Evolutionary conservation across 352 stramenopile genomes (phyloP).

Genomic region (Globisporangium cederbergense): DNA sequence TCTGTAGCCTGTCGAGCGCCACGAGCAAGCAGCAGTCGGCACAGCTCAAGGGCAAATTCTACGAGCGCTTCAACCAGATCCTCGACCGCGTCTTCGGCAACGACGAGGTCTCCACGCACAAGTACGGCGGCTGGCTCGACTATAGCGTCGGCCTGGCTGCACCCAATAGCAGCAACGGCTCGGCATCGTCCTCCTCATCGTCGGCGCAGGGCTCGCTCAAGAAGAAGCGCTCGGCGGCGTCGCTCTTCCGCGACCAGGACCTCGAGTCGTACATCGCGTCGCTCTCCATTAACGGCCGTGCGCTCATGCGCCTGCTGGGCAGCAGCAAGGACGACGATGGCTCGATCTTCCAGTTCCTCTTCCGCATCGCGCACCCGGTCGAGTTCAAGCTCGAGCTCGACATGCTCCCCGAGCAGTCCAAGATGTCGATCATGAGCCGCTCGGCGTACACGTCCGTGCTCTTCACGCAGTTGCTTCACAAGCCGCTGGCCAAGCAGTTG

Average conservation of each 20-base stretch:
- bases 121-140: constrained; percentile 81
- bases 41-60: constrained; percentile 78
- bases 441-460: constrained; percentile 61
- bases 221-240: constrained; percentile 35
- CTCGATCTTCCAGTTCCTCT: constrained; percentile 81
- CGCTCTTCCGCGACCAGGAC: constrained; percentile 41
- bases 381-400: constrained; percentile 82
- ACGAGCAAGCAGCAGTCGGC: constrained; percentile 74
- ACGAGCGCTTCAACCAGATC: constrained; percentile 85
- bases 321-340: constrained; percentile 60
- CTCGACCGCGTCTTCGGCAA: constrained; percentile 75
- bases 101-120: constrained; percentile 72
- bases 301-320: constrained; percentile 56
- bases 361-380: constrained; percentile 67
- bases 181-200: neutral
- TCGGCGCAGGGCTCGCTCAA: constrained; percentile 28
- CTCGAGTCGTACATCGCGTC: constrained; percentile 50
- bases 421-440: constrained; percentile 67
- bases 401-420: constrained; percentile 78
- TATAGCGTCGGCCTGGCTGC: constrained; percentile 54
- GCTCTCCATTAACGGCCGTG: constrained; percentile 45
- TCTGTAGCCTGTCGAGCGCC: constrained; percentile 32
- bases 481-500: constrained; percentile 72
- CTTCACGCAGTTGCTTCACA: constrained; percentile 83
- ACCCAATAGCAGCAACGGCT: constrained; percentile 5